Evolutionary conservation across 495 filamentous ascomycete species (phyloP).

Genomic region (Evansstolkia leycettana): DNA sequence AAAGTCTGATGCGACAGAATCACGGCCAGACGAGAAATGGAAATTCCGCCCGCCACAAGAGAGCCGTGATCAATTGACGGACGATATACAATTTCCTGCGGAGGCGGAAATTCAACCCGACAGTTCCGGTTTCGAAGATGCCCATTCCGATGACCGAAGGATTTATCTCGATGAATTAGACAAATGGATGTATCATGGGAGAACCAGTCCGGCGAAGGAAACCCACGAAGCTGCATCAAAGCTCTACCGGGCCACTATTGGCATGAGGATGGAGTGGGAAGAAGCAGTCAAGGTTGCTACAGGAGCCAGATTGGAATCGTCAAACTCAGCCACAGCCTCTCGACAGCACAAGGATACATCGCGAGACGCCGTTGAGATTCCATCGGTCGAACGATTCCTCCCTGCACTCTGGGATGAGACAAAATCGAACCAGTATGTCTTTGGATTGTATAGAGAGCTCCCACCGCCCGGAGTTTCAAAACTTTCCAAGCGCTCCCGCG

Average conservation of each 20-base stretch:
- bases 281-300: conserved; percentile 55
- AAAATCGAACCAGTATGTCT: conserved; percentile 43
- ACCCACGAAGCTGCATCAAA: conserved; percentile 4
- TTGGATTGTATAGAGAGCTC: conserved; percentile 45
- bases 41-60: no score
- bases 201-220: conserved; percentile 3
- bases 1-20: no score
- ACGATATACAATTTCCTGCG: no score
- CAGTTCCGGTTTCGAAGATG: no score
- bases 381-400: conserved; percentile 29
- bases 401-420: conserved; percentile 24
- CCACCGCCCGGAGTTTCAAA: conserved; percentile 54
- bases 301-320: conserved; percentile 38
- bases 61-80: no score
- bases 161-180: neutral
- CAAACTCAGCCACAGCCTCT: conserved; percentile 27
- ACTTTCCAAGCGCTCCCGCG: conserved; percentile 44
- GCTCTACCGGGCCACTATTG: conserved; percentile 10
- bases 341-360: neutral
- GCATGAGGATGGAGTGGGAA: conserved; percentile 13
- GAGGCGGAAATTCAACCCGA: no score
- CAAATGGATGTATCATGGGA: conserved; percentile 4
- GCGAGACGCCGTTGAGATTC: conserved; percentile 12
- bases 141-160: no score
- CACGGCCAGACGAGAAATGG: no score